These are phyloP conservation scores for Aspergillus cejpii DNA, from an alignment of 2,329 filamentous ascomycete species.

Conservation along the genomic window DNA sequence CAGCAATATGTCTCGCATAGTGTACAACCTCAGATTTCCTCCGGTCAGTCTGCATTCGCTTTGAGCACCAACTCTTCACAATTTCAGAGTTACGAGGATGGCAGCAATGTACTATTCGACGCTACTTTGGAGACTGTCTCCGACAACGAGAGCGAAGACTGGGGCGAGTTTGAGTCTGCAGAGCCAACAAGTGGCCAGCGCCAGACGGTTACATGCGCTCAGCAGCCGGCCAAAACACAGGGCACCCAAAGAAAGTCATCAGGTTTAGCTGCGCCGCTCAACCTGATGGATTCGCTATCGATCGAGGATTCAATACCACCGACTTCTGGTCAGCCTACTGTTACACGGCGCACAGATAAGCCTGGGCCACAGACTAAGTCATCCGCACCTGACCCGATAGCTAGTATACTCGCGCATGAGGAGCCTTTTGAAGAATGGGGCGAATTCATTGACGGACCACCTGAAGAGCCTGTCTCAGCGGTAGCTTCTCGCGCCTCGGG, in stretches of 20 bases:
- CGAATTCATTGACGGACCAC: conserved; percentile 45
- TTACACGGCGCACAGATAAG: conserved; percentile 1
- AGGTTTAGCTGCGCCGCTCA: conserved; percentile 11
- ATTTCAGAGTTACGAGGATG: conserved; percentile 21
- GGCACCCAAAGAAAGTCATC: neutral
- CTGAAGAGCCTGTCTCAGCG: conserved; percentile 6
- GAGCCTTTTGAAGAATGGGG: conserved; percentile 41
- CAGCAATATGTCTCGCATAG: neutral
- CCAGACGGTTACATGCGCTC: neutral
- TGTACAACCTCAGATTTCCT: neutral
- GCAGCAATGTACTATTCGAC: conserved; percentile 58
- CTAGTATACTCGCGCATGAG: conserved; percentile 15
- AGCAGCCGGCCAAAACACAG: neutral
- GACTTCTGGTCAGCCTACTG: neutral
- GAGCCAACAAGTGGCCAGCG: conserved; percentile 15
- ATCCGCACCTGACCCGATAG: conserved; percentile 2
- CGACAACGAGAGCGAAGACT: conserved; percentile 36
- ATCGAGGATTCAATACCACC: conserved; percentile 20
- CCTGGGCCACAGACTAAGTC: conserved; percentile 12
- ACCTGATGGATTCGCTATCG: conserved; percentile 27
- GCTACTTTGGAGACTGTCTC: conserved; percentile 36
- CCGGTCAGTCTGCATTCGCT: conserved; percentile 7
- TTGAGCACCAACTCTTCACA: conserved; percentile 11
- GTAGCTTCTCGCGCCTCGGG: conserved; percentile 6
- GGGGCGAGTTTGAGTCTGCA: conserved; percentile 43